Evolutionary conservation across 2,329 filamentous ascomycete species (phyloP).

Genomic region (Nothophoma quercina): DNA sequence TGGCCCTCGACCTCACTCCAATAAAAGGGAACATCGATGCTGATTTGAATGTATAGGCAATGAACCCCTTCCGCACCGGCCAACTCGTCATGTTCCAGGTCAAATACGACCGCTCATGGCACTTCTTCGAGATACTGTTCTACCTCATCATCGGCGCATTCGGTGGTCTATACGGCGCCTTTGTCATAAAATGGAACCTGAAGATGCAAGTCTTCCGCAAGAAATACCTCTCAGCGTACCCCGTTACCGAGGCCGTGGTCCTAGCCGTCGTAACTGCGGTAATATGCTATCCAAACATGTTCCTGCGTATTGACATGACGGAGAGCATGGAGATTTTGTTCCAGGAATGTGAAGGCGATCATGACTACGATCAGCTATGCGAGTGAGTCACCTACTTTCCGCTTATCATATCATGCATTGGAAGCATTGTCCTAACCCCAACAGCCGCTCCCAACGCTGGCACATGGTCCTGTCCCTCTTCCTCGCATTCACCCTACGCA

Average conservation of each 20-base stretch:
- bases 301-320: slow-evolving; percentile 96
- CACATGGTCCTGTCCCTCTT: slow-evolving; percentile 79
- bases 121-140: slow-evolving; percentile 95
- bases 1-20: too few relatives aligned
- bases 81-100: slow-evolving; percentile 99
- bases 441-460: slow-evolving; percentile 70
- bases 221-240: slow-evolving; percentile 84
- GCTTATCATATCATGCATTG: too few relatives aligned
- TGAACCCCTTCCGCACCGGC: slow-evolving; percentile 97
- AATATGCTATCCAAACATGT: slow-evolving; percentile 96
- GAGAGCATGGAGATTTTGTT: slow-evolving; percentile 99
- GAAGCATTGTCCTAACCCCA: background rate
- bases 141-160: slow-evolving; percentile 92
- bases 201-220: slow-evolving; percentile 91
- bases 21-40: background rate
- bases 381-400: slow-evolving; percentile 59
- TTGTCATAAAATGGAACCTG: slow-evolving; percentile 98
- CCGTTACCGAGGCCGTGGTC: slow-evolving; percentile 84
- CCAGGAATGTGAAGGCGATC: slow-evolving; percentile 85
- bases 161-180: slow-evolving; percentile 91
- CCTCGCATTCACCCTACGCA: slow-evolving; percentile 80
- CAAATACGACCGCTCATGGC: slow-evolving; percentile 93
- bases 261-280: slow-evolving; percentile 85
- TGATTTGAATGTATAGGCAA: slow-evolving; percentile 61
- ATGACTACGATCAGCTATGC: slow-evolving; percentile 91